Evolutionary conservation across 441 rosid species (phyloP).

Genomic region (Cnidoscolus chayamansa): DNA sequence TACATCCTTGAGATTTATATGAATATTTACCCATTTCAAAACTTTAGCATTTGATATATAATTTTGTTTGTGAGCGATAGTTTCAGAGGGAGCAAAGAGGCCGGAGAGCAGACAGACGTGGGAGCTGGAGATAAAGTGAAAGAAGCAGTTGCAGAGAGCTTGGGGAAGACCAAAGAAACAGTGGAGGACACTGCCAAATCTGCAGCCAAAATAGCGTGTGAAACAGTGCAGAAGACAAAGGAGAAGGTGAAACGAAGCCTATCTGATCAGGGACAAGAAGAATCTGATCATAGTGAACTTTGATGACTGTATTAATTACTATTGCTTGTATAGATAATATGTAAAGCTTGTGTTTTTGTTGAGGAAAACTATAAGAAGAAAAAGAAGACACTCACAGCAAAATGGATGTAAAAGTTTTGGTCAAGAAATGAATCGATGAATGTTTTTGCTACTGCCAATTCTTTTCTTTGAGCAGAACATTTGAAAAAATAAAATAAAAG

Average conservation of each 20-base stretch:
- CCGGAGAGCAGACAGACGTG: not conserved
- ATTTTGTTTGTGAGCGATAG: not conserved
- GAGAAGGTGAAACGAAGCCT: conserved; percentile 24
- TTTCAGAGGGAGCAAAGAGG: conserved; percentile 22
- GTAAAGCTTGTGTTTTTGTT: too few relatives aligned
- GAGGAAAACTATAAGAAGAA: too few relatives aligned
- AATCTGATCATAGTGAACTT: not conserved
- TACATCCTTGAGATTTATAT: not conserved
- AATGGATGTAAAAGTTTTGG: too few relatives aligned
- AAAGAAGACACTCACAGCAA: too few relatives aligned
- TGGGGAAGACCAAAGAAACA: conserved; percentile 27
- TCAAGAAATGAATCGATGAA: too few relatives aligned
- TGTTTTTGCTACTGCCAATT: too few relatives aligned
- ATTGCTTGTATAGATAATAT: too few relatives aligned
- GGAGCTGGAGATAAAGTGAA: conserved; percentile 19
- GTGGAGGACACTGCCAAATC: conserved; percentile 24
- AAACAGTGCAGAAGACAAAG: conserved; percentile 18
- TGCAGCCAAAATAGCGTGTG: conserved; percentile 20
- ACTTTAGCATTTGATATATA: too few relatives aligned
- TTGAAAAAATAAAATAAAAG: too few relatives aligned
- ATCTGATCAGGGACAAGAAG: not conserved
- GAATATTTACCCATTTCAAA: too few relatives aligned
- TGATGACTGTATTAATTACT: not conserved
- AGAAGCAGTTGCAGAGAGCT: conserved; percentile 22
- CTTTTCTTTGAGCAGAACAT: too few relatives aligned